Base-by-base conservation (phyloP, 306 rosid species). In the Clitoria ternatea region DNA sequence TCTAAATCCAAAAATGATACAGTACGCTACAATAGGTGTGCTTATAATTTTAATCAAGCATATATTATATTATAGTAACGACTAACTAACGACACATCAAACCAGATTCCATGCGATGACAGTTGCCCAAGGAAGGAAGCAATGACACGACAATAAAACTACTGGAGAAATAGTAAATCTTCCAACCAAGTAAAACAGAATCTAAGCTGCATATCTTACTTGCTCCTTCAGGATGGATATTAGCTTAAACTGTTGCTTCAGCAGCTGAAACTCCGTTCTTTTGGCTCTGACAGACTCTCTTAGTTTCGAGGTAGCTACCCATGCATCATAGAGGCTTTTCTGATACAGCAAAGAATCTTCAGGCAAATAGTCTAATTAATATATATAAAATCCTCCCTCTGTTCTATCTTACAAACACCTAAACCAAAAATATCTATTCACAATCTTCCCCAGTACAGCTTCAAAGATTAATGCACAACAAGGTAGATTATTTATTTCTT, bases 241-340 rank as follows among this genome's bases (percentile, higher is more conserved):
- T 48, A 95, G 74, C 86, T 85, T 95, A 73, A 86, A 54, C 44
- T 78, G 83, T 61, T 86, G 96, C 80, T 81, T 84, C 83, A 86
- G 75, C 69, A 76, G 49, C 80, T 87, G 91, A 54, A 91, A 77
- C 80, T 87, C 91, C n/a, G 72, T 72, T 77, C 90, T 88, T 84
- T 86, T 95, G 73, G 91, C 89, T 87, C 81, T 61, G 65, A 91
- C 96, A 57, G 97, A 95, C 79, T 95, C 99, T 10, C 97, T 89
- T 20, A 95, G 85, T 71, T 79, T 47, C 6, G 85, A 86, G 37
- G 88, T 91, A 26, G 90, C 76, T 77, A 80, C 10, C 96, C 96
- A 88, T 24, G 97, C 96, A 80, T 79, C 79, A 54, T 77, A 82
- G 52, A 95, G 88, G 78, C 90, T 86, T 83, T 75, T 82, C 99